phyloP scores from a whole-genome alignment of 805 yeast species.

The Komagataella pastoris region DNA sequence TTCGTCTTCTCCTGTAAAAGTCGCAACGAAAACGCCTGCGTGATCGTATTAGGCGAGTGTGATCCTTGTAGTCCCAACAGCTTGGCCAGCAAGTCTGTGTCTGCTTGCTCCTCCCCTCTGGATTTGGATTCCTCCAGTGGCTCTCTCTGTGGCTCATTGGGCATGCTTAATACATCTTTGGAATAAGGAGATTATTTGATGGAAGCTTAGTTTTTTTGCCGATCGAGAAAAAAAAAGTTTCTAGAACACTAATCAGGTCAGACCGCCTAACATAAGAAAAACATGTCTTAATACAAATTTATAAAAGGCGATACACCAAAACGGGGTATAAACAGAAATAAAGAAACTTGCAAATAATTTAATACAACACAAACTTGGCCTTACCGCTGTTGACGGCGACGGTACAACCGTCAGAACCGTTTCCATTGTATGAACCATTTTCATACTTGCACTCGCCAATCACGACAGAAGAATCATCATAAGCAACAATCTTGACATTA shows the following conservation, averaged over 20 bases:
- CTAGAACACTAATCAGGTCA: background rate
- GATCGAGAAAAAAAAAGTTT: background rate
- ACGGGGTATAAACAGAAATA: background rate
- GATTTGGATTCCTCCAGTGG: background rate
- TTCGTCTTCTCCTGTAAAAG: slow-evolving; percentile 29
- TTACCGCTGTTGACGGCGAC: slow-evolving; percentile 76
- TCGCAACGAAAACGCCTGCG: slow-evolving; percentile 21
- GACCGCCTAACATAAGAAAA: background rate
- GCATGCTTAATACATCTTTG: background rate
- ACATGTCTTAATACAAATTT: background rate
- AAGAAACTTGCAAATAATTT: background rate
- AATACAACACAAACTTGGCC: slow-evolving; percentile 73
- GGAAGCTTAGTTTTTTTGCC: background rate
- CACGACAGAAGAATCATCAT: slow-evolving; percentile 44
- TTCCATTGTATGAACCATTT: slow-evolving; percentile 61
- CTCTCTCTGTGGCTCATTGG: background rate
- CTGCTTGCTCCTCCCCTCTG: background rate
- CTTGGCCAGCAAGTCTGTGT: background rate
- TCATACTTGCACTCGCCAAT: slow-evolving; percentile 72
- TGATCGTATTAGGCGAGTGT: slow-evolving; percentile 20
- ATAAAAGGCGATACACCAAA: background rate
- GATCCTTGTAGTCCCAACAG: slow-evolving; percentile 13
- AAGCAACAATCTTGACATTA: slow-evolving; percentile 69
- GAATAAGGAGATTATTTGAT: background rate
- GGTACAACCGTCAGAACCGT: slow-evolving; percentile 82